Percentiles rank a stretch among this genome's conserved stretches.
Conservation (phyloP, 805 yeast species). For the Ogataea chonburiensis region DNA sequence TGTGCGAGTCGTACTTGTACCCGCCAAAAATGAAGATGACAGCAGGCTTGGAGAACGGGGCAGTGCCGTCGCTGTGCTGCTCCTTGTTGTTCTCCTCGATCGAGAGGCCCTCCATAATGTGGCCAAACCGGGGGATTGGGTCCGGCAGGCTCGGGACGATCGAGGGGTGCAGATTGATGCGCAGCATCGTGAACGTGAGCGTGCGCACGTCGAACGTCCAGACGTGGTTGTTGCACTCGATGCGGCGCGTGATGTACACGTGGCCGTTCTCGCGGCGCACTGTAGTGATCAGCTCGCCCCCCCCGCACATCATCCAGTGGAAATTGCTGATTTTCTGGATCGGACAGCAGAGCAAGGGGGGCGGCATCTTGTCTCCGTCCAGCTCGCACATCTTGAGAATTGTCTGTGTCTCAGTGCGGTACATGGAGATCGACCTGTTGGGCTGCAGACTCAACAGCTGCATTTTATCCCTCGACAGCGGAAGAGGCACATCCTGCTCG, state of each 20-base stretch:
- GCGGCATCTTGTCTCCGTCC: slow-evolving; percentile 37
- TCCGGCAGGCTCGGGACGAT: slow-evolving; percentile 25
- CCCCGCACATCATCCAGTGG: slow-evolving; percentile 68
- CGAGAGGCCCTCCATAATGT: slow-evolving; percentile 23
- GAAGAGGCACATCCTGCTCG: slow-evolving; percentile 44
- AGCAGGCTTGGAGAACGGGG: slow-evolving; percentile 29
- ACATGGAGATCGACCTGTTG: slow-evolving; percentile 37
- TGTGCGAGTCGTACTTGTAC: slow-evolving; percentile 36
- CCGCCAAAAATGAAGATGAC: slow-evolving; percentile 49
- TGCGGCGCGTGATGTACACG: slow-evolving; percentile 36
- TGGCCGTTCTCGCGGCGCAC: slow-evolving; percentile 37
- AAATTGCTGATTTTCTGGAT: slow-evolving; percentile 52
- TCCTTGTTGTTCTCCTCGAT: slow-evolving; percentile 29
- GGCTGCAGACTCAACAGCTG: slow-evolving; percentile 43
- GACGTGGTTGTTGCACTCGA: slow-evolving; percentile 44
- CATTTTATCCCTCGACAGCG: slow-evolving; percentile 41
- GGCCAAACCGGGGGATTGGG: slow-evolving; percentile 37
- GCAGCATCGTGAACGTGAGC: slow-evolving; percentile 48
- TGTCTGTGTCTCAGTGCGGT: slow-evolving; percentile 41
- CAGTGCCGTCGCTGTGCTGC: slow-evolving; percentile 11
- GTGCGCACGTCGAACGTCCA: slow-evolving; percentile 58
- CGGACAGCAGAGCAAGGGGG: slow-evolving; percentile 48
- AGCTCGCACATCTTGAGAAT: slow-evolving; percentile 27
- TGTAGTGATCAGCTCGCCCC: slow-evolving; percentile 47
- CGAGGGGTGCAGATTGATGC: slow-evolving; percentile 33